Evolutionary conservation across 768 basidiomycete genomes (phyloP), one percentile per base, ranked within the genome.

Genomic region (Pisolithus tinctorius): DNA sequence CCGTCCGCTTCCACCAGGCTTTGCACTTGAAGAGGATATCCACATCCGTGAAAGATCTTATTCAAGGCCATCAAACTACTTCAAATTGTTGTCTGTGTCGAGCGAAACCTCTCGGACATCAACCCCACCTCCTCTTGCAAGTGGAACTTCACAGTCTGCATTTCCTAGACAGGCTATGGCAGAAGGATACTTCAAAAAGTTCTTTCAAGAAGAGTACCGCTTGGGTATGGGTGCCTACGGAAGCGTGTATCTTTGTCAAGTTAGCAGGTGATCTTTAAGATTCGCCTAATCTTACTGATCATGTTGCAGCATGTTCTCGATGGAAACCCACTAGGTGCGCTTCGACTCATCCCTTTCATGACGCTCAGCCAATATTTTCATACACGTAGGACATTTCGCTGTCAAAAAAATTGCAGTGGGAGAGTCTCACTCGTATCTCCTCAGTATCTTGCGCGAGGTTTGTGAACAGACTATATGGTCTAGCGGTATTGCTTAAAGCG

Each of bases 371-470:
- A 45, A 57, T 41, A 30, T 48, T 34, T 6, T 50, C 44, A 26
- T 39, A 50, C 10, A 11, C 44, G 23, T 57, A 80, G 88, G 88
- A 27, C 85, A 84, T 58, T 96, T 94, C 65, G 94, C 94, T 0
- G 88, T 96, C 44, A 98, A 98, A 72, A 97, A 96, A 66, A 92
- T 98, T 20, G 93, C 95, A 0, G 88, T 97, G 0, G 93, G 93
- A 45, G 82, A 90, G 61, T 94, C 91, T 0, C 88, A 92, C 58
- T 76, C 83, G 2, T 94, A 94, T 70, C 74, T 95, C 6, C 69
- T 93, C 38, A 84, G 83, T 45, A 93, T 89, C 49, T 71, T 94
- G 37, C 81, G 82, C 41, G 93, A 94, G 73, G 83, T 78, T 42
- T 44, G 72, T 55, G 39, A 40, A n/a, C 42, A 34, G 14, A 45